phyloP scores from a whole-genome alignment of 768 basidiomycete species.

The Mycena albidolilacea region DNA sequence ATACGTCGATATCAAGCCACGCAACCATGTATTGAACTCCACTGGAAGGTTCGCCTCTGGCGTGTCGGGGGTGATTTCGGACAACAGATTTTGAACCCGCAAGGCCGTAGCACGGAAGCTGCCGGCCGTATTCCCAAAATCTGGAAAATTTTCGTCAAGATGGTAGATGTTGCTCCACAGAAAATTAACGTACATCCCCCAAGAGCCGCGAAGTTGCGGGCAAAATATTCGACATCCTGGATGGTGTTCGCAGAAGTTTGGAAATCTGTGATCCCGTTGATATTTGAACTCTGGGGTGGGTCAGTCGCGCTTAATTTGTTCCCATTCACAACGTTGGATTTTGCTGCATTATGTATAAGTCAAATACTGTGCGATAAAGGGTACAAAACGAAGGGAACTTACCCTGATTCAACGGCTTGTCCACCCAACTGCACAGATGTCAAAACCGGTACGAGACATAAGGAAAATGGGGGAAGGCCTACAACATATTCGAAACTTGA shows the following conservation, averaged over 20 bases:
- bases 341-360: neutral
- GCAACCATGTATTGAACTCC: slow-evolving; percentile 19
- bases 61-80: slow-evolving; percentile 17
- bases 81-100: slow-evolving; percentile 20
- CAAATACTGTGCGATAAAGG: neutral
- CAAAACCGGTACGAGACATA: no score
- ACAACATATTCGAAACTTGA: no score
- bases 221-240: neutral
- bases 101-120: slow-evolving; percentile 11
- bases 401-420: neutral
- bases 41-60: slow-evolving; percentile 15
- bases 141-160: neutral
- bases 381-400: neutral
- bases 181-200: slow-evolving; percentile 1
- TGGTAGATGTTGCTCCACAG: neutral
- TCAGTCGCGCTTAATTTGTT: neutral
- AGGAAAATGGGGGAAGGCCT: no score
- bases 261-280: neutral
- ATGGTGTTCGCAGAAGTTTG: neutral
- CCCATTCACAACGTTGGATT: neutral
- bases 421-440: neutral
- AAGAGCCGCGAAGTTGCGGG: neutral
- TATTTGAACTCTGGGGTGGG: neutral
- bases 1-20: slow-evolving; percentile 5
- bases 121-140: slow-evolving; percentile 4